Conservation (phyloP, 139 green algal species). For the Haematococcus lacustris region DNA sequence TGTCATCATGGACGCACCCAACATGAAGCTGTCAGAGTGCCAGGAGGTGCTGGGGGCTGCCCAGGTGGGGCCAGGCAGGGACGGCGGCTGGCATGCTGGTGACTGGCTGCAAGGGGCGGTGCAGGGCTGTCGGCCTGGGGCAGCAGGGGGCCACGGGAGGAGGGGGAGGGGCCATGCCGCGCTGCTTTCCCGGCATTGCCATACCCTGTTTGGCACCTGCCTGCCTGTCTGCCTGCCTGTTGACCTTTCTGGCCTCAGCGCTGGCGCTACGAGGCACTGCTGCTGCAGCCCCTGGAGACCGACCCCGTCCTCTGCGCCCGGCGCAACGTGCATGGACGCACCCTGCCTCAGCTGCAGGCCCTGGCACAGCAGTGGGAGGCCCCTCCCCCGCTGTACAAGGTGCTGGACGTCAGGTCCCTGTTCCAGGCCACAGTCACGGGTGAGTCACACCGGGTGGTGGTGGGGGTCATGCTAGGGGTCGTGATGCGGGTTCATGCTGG, state of each 20-base stretch:
- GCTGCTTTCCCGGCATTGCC: not conserved
- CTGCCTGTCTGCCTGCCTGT: not conserved
- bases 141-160: not conserved
- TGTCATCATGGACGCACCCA: slow-evolving; percentile 63
- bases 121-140: not conserved
- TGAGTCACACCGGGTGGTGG: too few species aligned
- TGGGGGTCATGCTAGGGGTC: too few species aligned
- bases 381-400: not conserved
- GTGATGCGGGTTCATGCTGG: too few species aligned
- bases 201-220: not conserved
- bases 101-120: not conserved
- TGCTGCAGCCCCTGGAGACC: slow-evolving; percentile 31
- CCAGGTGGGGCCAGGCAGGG: slow-evolving; percentile 25
- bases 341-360: slow-evolving; percentile 14
- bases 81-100: not conserved
- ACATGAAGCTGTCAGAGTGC: slow-evolving; percentile 40
- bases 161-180: not conserved
- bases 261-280: slow-evolving; percentile 53
- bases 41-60: slow-evolving; percentile 37
- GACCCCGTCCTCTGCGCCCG: slow-evolving; percentile 28
- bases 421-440: not conserved
- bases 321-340: slow-evolving; percentile 42
- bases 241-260: slow-evolving; percentile 14
- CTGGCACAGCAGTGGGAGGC: not conserved
- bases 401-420: not conserved